These are phyloP conservation scores for Penicillium sp. DNA, from an alignment of 2,329 filamentous ascomycete genomes.

Conservation along the genomic window DNA sequence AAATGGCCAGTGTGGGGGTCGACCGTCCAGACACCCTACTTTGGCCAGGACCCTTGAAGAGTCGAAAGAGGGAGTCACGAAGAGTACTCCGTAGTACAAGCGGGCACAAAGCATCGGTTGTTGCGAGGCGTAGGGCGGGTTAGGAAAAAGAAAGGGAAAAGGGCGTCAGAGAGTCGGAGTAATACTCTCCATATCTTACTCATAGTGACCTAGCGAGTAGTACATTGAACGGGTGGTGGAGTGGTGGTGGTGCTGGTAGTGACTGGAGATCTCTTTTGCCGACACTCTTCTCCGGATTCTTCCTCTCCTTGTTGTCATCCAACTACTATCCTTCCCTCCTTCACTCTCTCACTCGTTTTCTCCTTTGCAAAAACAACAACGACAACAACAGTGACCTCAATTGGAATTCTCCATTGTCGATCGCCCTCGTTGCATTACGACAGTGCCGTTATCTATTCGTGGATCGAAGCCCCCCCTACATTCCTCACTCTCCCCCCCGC, in stretches of 20 bases:
- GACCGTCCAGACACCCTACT: slow-evolving; percentile 18
- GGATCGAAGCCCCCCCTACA: slow-evolving; percentile 19
- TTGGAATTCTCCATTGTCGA: slow-evolving; percentile 15
- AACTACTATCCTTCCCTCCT: slow-evolving; percentile 1
- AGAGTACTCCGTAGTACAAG: neutral
- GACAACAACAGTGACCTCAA: slow-evolving; percentile 6
- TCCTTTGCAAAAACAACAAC: neutral
- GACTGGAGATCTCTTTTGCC: neutral
- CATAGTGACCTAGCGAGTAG: too few species aligned
- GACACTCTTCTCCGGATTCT: slow-evolving; percentile 3
- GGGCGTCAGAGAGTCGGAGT: neutral
- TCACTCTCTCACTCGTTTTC: neutral
- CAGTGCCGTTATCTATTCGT: slow-evolving; percentile 3
- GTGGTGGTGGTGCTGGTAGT: neutral
- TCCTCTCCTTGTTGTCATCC: slow-evolving; percentile 1
- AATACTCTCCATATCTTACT: too few species aligned
- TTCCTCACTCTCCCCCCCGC: slow-evolving; percentile 17
- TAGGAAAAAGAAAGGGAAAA: neutral
- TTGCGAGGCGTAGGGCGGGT: neutral
- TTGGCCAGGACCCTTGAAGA: neutral
- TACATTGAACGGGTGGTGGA: too few species aligned
- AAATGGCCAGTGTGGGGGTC: slow-evolving; percentile 25
- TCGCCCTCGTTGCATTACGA: slow-evolving; percentile 16
- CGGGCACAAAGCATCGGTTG: neutral
- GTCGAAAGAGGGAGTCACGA: neutral